A percentile compares a stretch with the other conserved stretches of the same genome.
phyloP scores from a whole-genome alignment of 164 flowering plant genomes.

The Dillenia suffruticosa region DNA sequence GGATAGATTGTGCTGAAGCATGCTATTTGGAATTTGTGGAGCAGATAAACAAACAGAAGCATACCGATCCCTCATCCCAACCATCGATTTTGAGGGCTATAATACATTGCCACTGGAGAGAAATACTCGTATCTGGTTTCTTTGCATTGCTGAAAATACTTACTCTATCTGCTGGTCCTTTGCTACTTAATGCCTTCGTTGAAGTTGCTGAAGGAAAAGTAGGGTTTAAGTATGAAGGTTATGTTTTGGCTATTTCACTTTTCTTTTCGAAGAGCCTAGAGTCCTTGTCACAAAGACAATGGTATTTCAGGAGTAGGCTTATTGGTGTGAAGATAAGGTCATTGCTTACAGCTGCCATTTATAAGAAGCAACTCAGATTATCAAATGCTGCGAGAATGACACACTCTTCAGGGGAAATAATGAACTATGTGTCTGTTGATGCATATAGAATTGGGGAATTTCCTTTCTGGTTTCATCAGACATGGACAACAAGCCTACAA shows the following conservation, averaged over 20 bases:
- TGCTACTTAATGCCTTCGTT: constrained; percentile 46
- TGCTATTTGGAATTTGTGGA: constrained; percentile 41
- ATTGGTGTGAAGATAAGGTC: constrained; percentile 42
- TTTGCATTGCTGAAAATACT: constrained; percentile 44
- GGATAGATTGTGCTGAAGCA: constrained; percentile 46
- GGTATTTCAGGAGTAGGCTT: constrained; percentile 42
- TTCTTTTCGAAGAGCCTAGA: constrained; percentile 40
- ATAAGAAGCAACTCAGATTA: constrained; percentile 39
- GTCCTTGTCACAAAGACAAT: constrained; percentile 47
- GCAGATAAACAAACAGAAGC: constrained; percentile 23
- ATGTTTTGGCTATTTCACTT: constrained; percentile 26
- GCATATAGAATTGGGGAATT: constrained; percentile 47
- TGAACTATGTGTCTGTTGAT: constrained; percentile 44
- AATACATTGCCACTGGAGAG: constrained; percentile 34
- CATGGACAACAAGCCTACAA: constrained; percentile 51
- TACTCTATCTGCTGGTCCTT: constrained; percentile 44
- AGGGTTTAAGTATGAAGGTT: constrained; percentile 37
- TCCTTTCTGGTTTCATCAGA: constrained; percentile 50
- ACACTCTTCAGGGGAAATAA: constrained; percentile 43
- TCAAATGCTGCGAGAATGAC: constrained; percentile 38
- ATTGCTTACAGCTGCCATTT: constrained; percentile 45
- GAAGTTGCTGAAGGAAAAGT: constrained; percentile 41
- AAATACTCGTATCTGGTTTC: constrained; percentile 39
- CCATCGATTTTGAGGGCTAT: constrained; percentile 46
- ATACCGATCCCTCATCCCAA: constrained; percentile 14